Evolutionary conservation across 2,329 filamentous ascomycete species (phyloP).

Genomic region (Colletotrichum scovillei): DNA sequence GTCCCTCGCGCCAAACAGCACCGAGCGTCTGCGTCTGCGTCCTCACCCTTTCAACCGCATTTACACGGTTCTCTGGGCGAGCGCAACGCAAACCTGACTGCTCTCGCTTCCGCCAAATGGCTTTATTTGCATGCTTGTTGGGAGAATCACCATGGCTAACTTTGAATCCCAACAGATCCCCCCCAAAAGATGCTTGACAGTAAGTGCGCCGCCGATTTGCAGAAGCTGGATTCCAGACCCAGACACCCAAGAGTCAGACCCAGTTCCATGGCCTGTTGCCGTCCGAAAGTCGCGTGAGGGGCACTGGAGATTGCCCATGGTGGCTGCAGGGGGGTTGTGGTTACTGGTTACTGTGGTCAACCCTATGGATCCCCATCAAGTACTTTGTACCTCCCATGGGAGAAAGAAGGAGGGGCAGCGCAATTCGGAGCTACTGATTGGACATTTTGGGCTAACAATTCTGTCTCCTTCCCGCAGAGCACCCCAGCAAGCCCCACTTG

Average conservation of each 20-base stretch:
- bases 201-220: constrained; percentile 54
- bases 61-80: background rate
- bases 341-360: too few species aligned
- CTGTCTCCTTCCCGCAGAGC: constrained; percentile 61
- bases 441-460: constrained; percentile 43
- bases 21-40: background rate
- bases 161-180: constrained; percentile 58
- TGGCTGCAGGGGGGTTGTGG: background rate
- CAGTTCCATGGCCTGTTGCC: constrained; percentile 17
- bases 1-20: constrained; percentile 4
- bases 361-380: too few species aligned
- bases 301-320: constrained; percentile 23
- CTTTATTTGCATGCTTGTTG: constrained; percentile 10
- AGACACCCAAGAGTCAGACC: background rate
- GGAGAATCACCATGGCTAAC: constrained; percentile 16
- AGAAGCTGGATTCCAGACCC: constrained; percentile 11
- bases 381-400: background rate
- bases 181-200: constrained; percentile 75
- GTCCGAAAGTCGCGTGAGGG: constrained; percentile 34
- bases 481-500: constrained; percentile 77
- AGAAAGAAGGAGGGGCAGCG: constrained; percentile 28
- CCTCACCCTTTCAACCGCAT: too few species aligned
- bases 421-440: constrained; percentile 26
- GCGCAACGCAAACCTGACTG: background rate
- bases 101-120: background rate